Evolutionary conservation across 345 rosid species (phyloP).

Genomic region (Euphorbia tirucalli): DNA sequence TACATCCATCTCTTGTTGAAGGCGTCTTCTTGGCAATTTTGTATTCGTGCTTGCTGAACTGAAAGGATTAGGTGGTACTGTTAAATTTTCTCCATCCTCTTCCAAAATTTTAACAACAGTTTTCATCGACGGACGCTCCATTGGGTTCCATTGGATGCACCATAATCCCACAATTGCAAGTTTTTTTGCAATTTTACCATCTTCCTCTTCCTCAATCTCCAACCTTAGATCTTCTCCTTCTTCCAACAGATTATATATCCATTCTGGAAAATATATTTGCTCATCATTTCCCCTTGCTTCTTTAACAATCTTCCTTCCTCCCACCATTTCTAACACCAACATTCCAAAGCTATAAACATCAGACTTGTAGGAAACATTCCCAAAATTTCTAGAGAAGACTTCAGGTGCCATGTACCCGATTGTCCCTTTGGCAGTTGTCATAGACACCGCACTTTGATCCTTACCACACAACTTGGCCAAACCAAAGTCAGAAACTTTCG

Average conservation of each 20-base stretch:
- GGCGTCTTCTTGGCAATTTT: neutral
- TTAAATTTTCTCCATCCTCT: neutral
- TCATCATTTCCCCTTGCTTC: neutral
- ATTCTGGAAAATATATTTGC: conserved; percentile 12
- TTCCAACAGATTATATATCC: conserved; percentile 12
- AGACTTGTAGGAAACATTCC: conserved; percentile 7
- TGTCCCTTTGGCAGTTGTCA: conserved; percentile 13
- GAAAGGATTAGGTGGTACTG: conserved; percentile 7
- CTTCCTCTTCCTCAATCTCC: neutral
- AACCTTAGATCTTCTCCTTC: conserved; percentile 12
- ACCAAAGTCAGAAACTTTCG: conserved; percentile 9
- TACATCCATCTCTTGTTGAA: neutral
- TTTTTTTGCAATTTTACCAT: conserved; percentile 6
- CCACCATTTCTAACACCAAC: conserved; percentile 16
- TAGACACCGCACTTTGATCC: conserved; percentile 13
- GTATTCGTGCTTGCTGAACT: neutral
- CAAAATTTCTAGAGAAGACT: conserved; percentile 15
- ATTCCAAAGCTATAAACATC: conserved; percentile 14
- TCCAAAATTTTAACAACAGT: conserved; percentile 8
- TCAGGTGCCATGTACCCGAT: conserved; percentile 16
- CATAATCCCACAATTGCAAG: conserved; percentile 12
- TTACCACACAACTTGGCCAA: conserved; percentile 12
- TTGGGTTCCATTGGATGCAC: conserved; percentile 14
- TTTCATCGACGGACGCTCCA: conserved; percentile 9
- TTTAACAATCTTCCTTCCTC: conserved; percentile 1